These are phyloP conservation scores for Flammula alnicola DNA, from an alignment of 1,284 basidiomycete genomes.

Conservation along the genomic window DNA sequence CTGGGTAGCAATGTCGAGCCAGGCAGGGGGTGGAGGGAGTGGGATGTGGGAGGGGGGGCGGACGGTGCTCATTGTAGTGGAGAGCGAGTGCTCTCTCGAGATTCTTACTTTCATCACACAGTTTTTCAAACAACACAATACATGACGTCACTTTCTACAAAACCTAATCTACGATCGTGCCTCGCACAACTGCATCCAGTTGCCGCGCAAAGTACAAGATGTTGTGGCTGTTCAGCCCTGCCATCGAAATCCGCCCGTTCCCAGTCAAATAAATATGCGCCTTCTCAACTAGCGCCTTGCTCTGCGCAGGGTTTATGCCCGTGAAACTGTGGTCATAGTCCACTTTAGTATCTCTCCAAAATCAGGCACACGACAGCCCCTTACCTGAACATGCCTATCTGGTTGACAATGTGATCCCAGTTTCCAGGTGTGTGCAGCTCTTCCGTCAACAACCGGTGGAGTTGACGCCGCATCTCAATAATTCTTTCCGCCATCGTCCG, in stretches of 20 bases:
- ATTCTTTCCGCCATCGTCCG: constrained; percentile 91
- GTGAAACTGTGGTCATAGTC: constrained; percentile 87
- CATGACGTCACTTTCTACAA: constrained; percentile 26
- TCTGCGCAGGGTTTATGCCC: constrained; percentile 72
- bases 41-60: constrained; percentile 34
- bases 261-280: constrained; percentile 89
- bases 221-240: constrained; percentile 60
- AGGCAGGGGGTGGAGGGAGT: constrained; percentile 35
- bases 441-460: constrained; percentile 79
- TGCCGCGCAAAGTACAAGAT: constrained; percentile 76
- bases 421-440: constrained; percentile 89
- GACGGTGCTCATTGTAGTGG: constrained; percentile 26
- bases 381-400: constrained; percentile 94
- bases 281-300: constrained; percentile 73
- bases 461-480: constrained; percentile 86
- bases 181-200: constrained; percentile 74
- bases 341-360: too few relatives aligned
- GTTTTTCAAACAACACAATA: constrained; percentile 26
- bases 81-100: constrained; percentile 22
- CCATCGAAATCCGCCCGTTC: constrained; percentile 90
- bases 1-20: constrained; percentile 11
- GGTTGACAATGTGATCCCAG: constrained; percentile 90
- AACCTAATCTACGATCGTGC: constrained; percentile 29
- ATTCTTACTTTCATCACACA: constrained; percentile 20
- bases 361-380: constrained; percentile 32